Conservation (phyloP, 2,329 filamentous ascomycete genomes). For the Amesomyces nigricolor region DNA sequence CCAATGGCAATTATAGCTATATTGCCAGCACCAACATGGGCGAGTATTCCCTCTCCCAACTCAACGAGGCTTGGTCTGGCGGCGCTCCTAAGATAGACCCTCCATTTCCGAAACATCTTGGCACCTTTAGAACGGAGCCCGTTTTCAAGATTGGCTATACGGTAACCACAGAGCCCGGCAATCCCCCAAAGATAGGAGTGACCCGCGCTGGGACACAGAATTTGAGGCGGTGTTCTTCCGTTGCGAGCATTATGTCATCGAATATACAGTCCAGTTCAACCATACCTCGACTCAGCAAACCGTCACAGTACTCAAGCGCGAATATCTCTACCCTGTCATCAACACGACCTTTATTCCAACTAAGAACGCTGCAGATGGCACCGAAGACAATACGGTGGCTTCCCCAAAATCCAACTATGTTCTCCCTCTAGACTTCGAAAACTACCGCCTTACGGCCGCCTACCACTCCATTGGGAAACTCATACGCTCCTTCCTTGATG, state of each 20-base stretch:
- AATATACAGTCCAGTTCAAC: conserved; percentile 33
- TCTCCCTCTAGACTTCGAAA: conserved; percentile 25
- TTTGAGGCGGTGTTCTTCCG: conserved; percentile 34
- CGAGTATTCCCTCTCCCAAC: conserved; percentile 32
- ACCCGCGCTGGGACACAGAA: conserved; percentile 29
- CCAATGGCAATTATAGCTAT: conserved; percentile 33
- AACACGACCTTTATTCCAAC: conserved; percentile 31
- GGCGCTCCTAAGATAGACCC: conserved; percentile 24
- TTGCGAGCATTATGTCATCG: conserved; percentile 36
- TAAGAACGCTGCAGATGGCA: conserved; percentile 32
- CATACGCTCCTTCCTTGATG: conserved; percentile 32
- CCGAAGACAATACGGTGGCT: conserved; percentile 33
- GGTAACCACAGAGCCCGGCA: conserved; percentile 23
- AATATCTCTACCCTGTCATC: conserved; percentile 30
- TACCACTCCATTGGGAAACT: conserved; percentile 34
- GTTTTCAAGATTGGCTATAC: conserved; percentile 36
- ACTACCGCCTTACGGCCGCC: conserved; percentile 31
- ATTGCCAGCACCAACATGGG: conserved; percentile 30
- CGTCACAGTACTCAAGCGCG: conserved; percentile 25
- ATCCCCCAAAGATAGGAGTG: conserved; percentile 22
- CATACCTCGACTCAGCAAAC: conserved; percentile 30
- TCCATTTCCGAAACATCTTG: conserved; percentile 31
- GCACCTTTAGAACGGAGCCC: conserved; percentile 36
- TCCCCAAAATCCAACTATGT: conserved; percentile 31
- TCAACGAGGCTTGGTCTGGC: conserved; percentile 16